Base-by-base conservation (phyloP, 495 filamentous ascomycete species). In the Glonium stellatum region DNA sequence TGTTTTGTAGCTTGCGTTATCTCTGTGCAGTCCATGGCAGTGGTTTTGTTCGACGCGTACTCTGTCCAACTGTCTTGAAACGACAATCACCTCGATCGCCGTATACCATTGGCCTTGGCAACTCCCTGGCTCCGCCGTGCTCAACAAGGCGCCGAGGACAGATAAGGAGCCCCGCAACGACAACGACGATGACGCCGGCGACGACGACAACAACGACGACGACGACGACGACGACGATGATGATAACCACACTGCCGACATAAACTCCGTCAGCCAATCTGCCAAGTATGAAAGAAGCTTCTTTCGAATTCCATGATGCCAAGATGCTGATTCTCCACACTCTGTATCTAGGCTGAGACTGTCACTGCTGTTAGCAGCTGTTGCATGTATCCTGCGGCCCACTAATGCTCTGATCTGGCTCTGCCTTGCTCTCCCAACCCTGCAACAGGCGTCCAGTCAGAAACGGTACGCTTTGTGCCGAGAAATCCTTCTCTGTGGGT, bases 41-140 rank as follows among this genome's bases (percentile, higher is more conserved):
- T 99, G 87, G 87, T 97, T 95, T 71, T 95, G 87, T 71, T 91
- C 92, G 0, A 95, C 90, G 1, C 81, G 93, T 57, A 95, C 93
- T 0, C 82, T 99, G 54, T 97, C 91, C 42, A 99, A 97, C 73
- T 93, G 86, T 56, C 75, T 96, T 9, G 93, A 99, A 76, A 95
- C 88, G 0, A 88, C 87, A 3, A 68, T 99, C 61, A 97, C 93
- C 13, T 77, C 88, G 57, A 77, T 83, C 55, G 93, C 92, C 5
- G 74, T 97, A 15, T 81, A 82, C 63, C 81, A 84, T 57, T 97
- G 91, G 92, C 93, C 93, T 18, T 97, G 93, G 95, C 70, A 79
- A 54, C 82, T 79, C 81, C 78, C 52, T 21, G 57, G 27, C 1
- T 18, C 23, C 18, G 10, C 53, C 22, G 13, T 19, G 6, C 44